Evolutionary conservation across 805 yeast species (phyloP), one percentile per base, ranked within the genome.

Genomic region (Cyberlindnera lachancei): DNA sequence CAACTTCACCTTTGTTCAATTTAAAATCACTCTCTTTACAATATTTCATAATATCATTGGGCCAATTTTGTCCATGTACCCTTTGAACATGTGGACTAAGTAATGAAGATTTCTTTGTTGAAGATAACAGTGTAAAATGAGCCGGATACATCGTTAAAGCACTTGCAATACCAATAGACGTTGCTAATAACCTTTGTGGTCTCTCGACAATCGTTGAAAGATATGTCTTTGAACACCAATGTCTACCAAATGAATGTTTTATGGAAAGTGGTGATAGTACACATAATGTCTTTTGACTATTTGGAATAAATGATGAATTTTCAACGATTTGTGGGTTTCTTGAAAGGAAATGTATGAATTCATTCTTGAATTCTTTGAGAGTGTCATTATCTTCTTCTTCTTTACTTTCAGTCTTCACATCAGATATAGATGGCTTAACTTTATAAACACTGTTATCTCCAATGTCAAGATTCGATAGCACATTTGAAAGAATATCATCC

Each of bases 51-150:
- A 84, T 55, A 36, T 68, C 63, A 18, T 64, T 58, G 3, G 85
- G 82, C 90, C 92, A 84, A 25, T 70, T 64, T n/a, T 55, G 53
- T 2, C 94, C 94, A 47, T 84, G 95, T 14, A 84, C 77, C 39
- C 66, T 68, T 29, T 65, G 41, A 3, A 84, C 90, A 52, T 82
- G 87, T 4, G 71, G 64, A 5, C 77, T 55, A 15, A 62, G 56
- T 14, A 80, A 52, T 1, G 77, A 62, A 0, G 75, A 64, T 28
- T 62, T 61, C 39, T 64, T 63, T 6, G 64, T 55, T 4, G 74
- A 64, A 34, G 74, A 66, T 26, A 59, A 53, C 11, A 79, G 46
- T 11, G 66, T 63, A 44, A 70, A 79, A 29, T 68, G 62, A 25
- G 73, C 73, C 0, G 88, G 87, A 39, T 64, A 71, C 72, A 75